A percentile compares a stretch with the other conserved stretches of the same genome.
phyloP scores from a whole-genome alignment of 2,329 filamentous ascomycete genomes.

The Fusarium duplospermum region DNA sequence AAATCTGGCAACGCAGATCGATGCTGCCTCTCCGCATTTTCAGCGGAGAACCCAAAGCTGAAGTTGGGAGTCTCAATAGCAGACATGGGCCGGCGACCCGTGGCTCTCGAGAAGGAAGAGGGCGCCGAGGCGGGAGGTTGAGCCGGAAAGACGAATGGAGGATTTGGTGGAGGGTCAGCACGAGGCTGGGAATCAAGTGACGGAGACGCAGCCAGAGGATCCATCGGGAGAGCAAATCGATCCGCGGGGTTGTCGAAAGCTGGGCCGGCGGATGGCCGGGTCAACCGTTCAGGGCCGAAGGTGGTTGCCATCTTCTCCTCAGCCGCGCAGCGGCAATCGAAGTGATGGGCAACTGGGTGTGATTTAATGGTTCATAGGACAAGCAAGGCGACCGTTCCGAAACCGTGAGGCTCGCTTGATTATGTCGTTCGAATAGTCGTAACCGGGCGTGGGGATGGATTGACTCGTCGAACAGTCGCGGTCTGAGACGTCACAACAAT shows the following conservation, averaged over 20 bases:
- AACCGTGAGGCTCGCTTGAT: slow-evolving; percentile 21
- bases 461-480: slow-evolving; percentile 17
- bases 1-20: slow-evolving; percentile 63
- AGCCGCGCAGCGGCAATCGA: slow-evolving; percentile 63
- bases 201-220: slow-evolving; percentile 27
- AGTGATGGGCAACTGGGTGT: slow-evolving; percentile 54
- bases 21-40: slow-evolving; percentile 42
- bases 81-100: slow-evolving; percentile 64
- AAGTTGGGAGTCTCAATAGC: slow-evolving; percentile 60
- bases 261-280: slow-evolving; percentile 44
- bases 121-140: slow-evolving; percentile 60
- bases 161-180: slow-evolving; percentile 65
- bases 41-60: slow-evolving; percentile 45
- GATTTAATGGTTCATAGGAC: slow-evolving; percentile 55
- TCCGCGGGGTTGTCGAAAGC: slow-evolving; percentile 42
- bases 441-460: slow-evolving; percentile 5
- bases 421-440: slow-evolving; percentile 8
- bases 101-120: slow-evolving; percentile 60
- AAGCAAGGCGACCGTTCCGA: slow-evolving; percentile 12
- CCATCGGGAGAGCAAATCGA: slow-evolving; percentile 38
- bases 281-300: slow-evolving; percentile 52
- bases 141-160: slow-evolving; percentile 73
- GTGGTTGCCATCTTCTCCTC: slow-evolving; percentile 57
- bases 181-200: slow-evolving; percentile 25
- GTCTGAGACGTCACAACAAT: slow-evolving; percentile 34